phyloP scores from a whole-genome alignment of 2,329 filamentous ascomycete species.

The Blastomyces emzantsi region DNA sequence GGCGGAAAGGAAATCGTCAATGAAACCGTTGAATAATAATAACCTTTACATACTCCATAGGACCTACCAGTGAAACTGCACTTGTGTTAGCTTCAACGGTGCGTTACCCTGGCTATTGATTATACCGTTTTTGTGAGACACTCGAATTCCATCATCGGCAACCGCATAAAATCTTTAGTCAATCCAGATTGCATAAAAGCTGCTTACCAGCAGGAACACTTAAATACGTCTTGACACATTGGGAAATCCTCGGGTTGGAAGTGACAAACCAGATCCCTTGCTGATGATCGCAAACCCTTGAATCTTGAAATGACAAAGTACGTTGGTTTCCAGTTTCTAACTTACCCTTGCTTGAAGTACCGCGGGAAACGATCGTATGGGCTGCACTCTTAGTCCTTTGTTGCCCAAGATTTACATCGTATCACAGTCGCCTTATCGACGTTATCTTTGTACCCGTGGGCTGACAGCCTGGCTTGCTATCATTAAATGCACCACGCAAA shows the following conservation, averaged over 20 bases:
- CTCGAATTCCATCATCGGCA: neutral
- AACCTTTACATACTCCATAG: neutral
- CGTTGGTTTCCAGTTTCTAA: neutral
- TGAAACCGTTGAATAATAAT: neutral
- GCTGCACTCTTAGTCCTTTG: neutral
- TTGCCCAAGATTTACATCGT: neutral
- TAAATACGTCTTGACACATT: neutral
- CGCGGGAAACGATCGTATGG: neutral
- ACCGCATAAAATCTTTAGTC: neutral
- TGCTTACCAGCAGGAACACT: neutral
- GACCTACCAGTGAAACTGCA: neutral
- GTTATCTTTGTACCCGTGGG: neutral
- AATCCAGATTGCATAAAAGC: neutral
- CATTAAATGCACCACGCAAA: slow-evolving; percentile 1
- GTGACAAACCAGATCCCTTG: neutral
- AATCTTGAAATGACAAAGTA: neutral
- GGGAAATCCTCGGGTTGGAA: neutral
- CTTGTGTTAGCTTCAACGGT: neutral
- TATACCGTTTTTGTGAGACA: slow-evolving; percentile 3
- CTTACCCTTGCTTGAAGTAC: neutral
- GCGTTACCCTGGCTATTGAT: neutral
- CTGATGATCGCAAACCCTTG: neutral
- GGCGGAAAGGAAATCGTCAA: neutral
- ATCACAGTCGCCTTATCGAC: neutral
- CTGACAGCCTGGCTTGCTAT: neutral